These are phyloP conservation scores for Wallacemonas sp. DNA, from an alignment of 208 protist genomes.

Conservation along the genomic window DNA sequence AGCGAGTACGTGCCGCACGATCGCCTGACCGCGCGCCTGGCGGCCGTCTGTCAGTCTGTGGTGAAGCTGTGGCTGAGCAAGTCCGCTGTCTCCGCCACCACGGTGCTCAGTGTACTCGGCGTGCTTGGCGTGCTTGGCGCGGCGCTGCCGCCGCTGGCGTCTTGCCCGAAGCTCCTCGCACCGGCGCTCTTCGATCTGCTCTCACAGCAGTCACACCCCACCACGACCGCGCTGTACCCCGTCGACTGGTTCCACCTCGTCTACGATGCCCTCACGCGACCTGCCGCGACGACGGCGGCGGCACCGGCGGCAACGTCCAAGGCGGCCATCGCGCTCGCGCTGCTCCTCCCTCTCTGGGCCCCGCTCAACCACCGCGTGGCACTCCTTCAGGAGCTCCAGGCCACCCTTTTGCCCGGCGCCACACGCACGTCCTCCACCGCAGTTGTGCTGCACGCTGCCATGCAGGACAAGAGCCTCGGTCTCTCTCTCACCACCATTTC, in stretches of 20 bases:
- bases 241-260: conserved; percentile 22
- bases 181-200: conserved; percentile 19
- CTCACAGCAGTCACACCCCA: neutral
- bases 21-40: conserved; percentile 27
- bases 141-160: conserved; percentile 18
- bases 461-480: conserved; percentile 21
- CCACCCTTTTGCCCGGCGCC: conserved; percentile 23
- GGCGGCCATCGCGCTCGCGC: conserved; percentile 10
- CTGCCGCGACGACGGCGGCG: neutral
- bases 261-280: conserved; percentile 6
- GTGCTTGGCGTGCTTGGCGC: conserved; percentile 24
- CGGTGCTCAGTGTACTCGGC: conserved; percentile 15
- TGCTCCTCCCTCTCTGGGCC: conserved; percentile 58
- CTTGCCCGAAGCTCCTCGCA: conserved; percentile 13
- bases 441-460: conserved; percentile 31
- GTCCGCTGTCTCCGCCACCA: neutral
- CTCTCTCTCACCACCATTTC: conserved; percentile 62
- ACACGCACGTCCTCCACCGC: conserved; percentile 5
- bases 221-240: neutral
- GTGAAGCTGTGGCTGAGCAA: conserved; percentile 1
- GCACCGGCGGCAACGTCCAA: neutral
- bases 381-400: conserved; percentile 52
- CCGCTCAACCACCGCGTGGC: conserved; percentile 28
- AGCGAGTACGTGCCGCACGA: conserved; percentile 28
- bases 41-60: conserved; percentile 13